A percentile compares a stretch with the other conserved stretches of the same genome.
These are phyloP conservation scores for Aureobasidium melanogenum DNA, from an alignment of 2,329 filamentous ascomycete species.

Conservation along the genomic window DNA sequence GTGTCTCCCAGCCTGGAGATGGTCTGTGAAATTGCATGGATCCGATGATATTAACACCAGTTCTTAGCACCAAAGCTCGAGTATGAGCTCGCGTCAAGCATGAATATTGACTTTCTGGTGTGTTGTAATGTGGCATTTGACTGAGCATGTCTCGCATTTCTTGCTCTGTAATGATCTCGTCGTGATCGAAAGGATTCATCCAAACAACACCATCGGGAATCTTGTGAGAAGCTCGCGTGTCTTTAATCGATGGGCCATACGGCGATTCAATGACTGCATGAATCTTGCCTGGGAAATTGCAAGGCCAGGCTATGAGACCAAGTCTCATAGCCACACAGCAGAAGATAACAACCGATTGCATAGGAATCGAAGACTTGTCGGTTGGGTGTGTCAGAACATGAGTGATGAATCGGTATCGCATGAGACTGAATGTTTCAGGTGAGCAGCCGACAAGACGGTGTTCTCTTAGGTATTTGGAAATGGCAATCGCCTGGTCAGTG, in stretches of 20 bases:
- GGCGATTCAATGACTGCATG: constrained; percentile 60
- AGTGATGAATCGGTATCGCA: constrained; percentile 84
- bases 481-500: constrained; percentile 56
- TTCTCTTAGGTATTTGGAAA: constrained; percentile 61
- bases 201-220: constrained; percentile 51
- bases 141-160: constrained; percentile 41
- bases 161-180: constrained; percentile 20
- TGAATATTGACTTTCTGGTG: constrained; percentile 28
- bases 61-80: constrained; percentile 62
- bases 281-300: constrained; percentile 76
- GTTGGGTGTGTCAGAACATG: constrained; percentile 72
- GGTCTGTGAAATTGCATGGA: constrained; percentile 40
- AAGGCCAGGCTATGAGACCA: constrained; percentile 67
- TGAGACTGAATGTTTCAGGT: constrained; percentile 63
- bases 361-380: constrained; percentile 69
- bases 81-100: constrained; percentile 58
- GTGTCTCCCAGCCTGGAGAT: not conserved
- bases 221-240: constrained; percentile 19
- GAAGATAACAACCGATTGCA: constrained; percentile 82
- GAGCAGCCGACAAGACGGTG: constrained; percentile 61
- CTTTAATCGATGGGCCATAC: constrained; percentile 37
- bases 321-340: constrained; percentile 68
- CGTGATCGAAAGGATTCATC: constrained; percentile 69
- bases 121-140: constrained; percentile 39
- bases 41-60: constrained; percentile 70